Base-by-base conservation (phyloP, 2,329 filamentous ascomycete species). In the Ophiostoma ips region DNA sequence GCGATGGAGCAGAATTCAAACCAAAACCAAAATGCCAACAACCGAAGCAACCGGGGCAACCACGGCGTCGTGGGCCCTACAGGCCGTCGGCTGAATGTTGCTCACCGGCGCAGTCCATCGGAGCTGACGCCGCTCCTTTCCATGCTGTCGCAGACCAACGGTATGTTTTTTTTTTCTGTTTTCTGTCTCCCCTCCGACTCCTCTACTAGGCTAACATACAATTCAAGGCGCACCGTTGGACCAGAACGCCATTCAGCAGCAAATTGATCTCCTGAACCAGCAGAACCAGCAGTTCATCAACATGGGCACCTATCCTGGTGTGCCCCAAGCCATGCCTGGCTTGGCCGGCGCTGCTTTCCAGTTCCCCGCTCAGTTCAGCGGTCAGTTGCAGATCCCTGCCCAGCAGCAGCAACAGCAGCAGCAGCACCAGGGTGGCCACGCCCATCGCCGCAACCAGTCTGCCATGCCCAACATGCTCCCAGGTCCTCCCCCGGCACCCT, bases 121-220 rank as follows among this genome's bases (percentile, higher is more conserved):
- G 92, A 96, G 76, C 76, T 96, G 68, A 96, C 90, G 53, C 92
- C 90, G 57, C 73, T 96, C 68, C 94, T 96, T 86, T 94, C 88
- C 87, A 87, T 80, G 87, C 43, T 45, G n/a, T 34, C 24, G 16
- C 43, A 44, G n/a, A 24, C 21, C 15, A 28, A 43, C 30, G n/a
- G 43, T 45, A 21, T 19, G 43, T 33, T 21, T 33, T 18, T 1
- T 28, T 16, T 43, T 11, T 5, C 3, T 43, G 2, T 30, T n/a
- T 13, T 31, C 19, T 13, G 21, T 28, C 10, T 12, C 43, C 31
- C 15, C 15, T 19, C n/a, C 31, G 13, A 5, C 21, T 31, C n/a
- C 18, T 35, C 12, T 21, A 35, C 24, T 31, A 24, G 13, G 10
- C 34, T 48, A 30, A 48, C 46, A 8, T 6, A 6, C n/a, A n/a